phyloP scores from a whole-genome alignment of 805 yeast species.

The Starmerella tilneyi region DNA sequence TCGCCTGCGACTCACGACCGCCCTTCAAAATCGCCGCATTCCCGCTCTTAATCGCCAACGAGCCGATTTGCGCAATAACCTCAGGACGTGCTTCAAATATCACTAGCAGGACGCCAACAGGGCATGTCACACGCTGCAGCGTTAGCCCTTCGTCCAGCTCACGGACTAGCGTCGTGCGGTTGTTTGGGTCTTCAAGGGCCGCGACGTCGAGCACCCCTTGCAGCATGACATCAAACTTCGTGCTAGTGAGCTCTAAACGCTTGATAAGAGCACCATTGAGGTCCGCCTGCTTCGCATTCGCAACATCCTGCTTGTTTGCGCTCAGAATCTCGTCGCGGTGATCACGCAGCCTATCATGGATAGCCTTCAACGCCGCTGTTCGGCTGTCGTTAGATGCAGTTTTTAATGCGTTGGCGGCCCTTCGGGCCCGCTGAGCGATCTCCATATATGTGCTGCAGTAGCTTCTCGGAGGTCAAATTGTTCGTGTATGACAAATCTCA shows the following conservation, averaged over 20 bases:
- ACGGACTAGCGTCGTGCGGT: conserved; percentile 72
- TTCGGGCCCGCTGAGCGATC: conserved; percentile 70
- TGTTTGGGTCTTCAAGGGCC: conserved; percentile 79
- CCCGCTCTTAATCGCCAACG: conserved; percentile 91
- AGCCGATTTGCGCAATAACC: conserved; percentile 94
- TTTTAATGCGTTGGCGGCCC: conserved; percentile 75
- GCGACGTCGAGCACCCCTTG: conserved; percentile 93
- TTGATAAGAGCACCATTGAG: conserved; percentile 65
- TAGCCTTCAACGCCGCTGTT: conserved; percentile 57
- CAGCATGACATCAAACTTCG: conserved; percentile 85
- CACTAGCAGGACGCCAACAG: conserved; percentile 85
- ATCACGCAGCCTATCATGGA: conserved; percentile 56
- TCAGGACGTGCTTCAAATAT: conserved; percentile 97
- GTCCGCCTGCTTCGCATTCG: conserved; percentile 50
- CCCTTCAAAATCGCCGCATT: conserved; percentile 96
- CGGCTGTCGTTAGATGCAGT: conserved; percentile 65
- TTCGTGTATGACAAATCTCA: no score
- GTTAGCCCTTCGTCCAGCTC: conserved; percentile 84
- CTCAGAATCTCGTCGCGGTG: conserved; percentile 52
- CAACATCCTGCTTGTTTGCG: conserved; percentile 70
- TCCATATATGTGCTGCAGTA: conserved; percentile 28
- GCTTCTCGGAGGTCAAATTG: no score
- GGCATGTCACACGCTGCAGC: conserved; percentile 75
- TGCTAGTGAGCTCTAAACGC: conserved; percentile 74
- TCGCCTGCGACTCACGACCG: conserved; percentile 82